Percentiles rank a stretch among this genome's conserved stretches.
Conservation (phyloP, 768 basidiomycete species). For the Rhodocollybia butyracea region DNA sequence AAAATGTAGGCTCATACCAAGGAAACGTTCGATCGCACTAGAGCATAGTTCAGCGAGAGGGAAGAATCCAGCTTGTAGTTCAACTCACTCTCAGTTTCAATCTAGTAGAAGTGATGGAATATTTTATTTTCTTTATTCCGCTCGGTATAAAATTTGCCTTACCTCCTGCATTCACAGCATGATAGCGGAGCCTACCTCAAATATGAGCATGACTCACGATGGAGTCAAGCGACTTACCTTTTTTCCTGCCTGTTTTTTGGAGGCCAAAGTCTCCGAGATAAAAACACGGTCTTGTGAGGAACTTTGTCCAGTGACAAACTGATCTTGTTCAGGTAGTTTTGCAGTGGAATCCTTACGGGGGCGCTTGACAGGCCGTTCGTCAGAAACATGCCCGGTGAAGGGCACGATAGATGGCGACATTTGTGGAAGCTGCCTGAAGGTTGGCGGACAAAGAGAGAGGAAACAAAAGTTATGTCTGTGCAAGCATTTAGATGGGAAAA, state of each 20-base stretch:
- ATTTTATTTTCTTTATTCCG: not conserved
- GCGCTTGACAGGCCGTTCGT: conserved; percentile 43
- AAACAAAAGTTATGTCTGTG: conserved; percentile 6
- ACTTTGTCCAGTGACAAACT: conserved; percentile 23
- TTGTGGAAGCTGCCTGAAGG: conserved; percentile 15
- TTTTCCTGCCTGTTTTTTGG: conserved; percentile 45
- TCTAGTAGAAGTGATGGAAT: not conserved
- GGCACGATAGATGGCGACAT: conserved; percentile 17
- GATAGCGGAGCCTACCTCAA: conserved; percentile 46
- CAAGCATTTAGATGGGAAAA: conserved; percentile 2
- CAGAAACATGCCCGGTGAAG: conserved; percentile 7
- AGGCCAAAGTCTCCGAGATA: conserved; percentile 43
- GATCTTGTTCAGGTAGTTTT: conserved; percentile 13
- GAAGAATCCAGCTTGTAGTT: not conserved
- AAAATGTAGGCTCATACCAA: conserved; percentile 40
- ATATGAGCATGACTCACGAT: not conserved
- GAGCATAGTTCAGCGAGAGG: conserved; percentile 7
- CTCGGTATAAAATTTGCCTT: conserved; percentile 12
- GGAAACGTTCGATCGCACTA: conserved; percentile 54
- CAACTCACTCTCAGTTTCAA: not conserved
- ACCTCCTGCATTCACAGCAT: conserved; percentile 63
- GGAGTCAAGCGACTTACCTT: conserved; percentile 32
- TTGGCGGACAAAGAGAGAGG: conserved; percentile 22
- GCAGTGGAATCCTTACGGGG: conserved; percentile 32
- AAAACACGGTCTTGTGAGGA: conserved; percentile 45